Evolutionary conservation across 306 rosid genomes (phyloP).

Genomic region (Canavalia ensiformis): DNA sequence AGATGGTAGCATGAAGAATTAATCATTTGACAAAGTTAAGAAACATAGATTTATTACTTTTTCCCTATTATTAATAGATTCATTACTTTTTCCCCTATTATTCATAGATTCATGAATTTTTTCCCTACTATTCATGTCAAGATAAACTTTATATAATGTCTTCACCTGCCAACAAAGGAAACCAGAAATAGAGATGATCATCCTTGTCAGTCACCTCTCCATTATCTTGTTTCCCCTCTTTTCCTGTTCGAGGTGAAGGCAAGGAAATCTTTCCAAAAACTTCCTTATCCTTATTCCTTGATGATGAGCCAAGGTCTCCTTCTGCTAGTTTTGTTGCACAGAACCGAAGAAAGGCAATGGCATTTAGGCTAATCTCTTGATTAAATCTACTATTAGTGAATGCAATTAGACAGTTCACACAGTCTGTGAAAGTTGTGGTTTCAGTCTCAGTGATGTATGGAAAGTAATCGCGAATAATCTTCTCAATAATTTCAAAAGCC

Average conservation of each 20-base stretch:
- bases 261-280: slow-evolving; percentile 61
- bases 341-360: slow-evolving; percentile 90
- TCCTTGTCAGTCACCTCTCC: slow-evolving; percentile 78
- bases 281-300: slow-evolving; percentile 82
- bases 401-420: slow-evolving; percentile 96
- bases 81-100: background rate
- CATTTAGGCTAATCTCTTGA: slow-evolving; percentile 95
- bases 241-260: slow-evolving; percentile 67
- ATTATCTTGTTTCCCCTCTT: slow-evolving; percentile 69
- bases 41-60: slow-evolving; percentile 28
- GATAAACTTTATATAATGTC: slow-evolving; percentile 39
- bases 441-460: slow-evolving; percentile 98
- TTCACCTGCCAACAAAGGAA: slow-evolving; percentile 96
- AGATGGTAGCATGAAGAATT: slow-evolving; percentile 23
- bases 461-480: slow-evolving; percentile 95
- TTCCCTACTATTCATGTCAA: slow-evolving; percentile 25
- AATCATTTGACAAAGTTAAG: slow-evolving; percentile 32
- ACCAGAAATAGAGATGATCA: slow-evolving; percentile 95
- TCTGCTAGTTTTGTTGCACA: slow-evolving; percentile 98
- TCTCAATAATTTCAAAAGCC: slow-evolving; percentile 98
- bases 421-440: slow-evolving; percentile 98
- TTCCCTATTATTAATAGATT: background rate
- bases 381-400: slow-evolving; percentile 95
- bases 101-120: background rate
- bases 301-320: slow-evolving; percentile 85